Percentiles rank a stretch among this genome's conserved stretches.
phyloP scores from a whole-genome alignment of 352 stramenopile species.

The Phytophthora quininea region DNA sequence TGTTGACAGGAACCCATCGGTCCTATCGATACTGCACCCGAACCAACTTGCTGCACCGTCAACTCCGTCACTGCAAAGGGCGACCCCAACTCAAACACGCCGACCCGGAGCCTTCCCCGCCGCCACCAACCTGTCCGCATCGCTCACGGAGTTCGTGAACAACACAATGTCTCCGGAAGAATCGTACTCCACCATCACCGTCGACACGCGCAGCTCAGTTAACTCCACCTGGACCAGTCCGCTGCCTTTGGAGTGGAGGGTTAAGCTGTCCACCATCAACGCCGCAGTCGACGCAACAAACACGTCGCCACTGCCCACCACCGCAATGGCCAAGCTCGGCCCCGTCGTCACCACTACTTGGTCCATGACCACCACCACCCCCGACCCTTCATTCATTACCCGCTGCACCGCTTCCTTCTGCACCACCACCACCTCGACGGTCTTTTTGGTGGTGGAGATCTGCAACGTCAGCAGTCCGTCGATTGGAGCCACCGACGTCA shows the following conservation, averaged over 20 bases:
- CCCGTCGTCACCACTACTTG: slow-evolving; percentile 20
- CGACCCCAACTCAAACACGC: slow-evolving; percentile 19
- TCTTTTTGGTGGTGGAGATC: slow-evolving; percentile 19
- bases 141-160: slow-evolving; percentile 7
- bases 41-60: slow-evolving; percentile 16
- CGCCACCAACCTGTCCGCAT: slow-evolving; percentile 15
- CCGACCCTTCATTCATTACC: slow-evolving; percentile 20
- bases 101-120: slow-evolving; percentile 18
- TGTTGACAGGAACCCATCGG: slow-evolving; percentile 16
- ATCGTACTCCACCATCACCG: slow-evolving; percentile 14
- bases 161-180: slow-evolving; percentile 17
- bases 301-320: slow-evolving; percentile 19
- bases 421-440: slow-evolving; percentile 24
- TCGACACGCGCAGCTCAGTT: slow-evolving; percentile 20
- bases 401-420: slow-evolving; percentile 26
- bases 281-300: slow-evolving; percentile 16
- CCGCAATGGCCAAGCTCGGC: slow-evolving; percentile 17
- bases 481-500: slow-evolving; percentile 6
- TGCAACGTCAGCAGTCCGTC: slow-evolving; percentile 24
- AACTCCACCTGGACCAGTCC: slow-evolving; percentile 21
- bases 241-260: slow-evolving; percentile 22
- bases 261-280: slow-evolving; percentile 23
- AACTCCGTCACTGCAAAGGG: slow-evolving; percentile 13
- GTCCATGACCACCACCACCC: slow-evolving; percentile 17
- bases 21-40: slow-evolving; percentile 22